Conservation (phyloP, 2,329 filamentous ascomycete genomes). For the Aspergillus neotritici region DNA sequence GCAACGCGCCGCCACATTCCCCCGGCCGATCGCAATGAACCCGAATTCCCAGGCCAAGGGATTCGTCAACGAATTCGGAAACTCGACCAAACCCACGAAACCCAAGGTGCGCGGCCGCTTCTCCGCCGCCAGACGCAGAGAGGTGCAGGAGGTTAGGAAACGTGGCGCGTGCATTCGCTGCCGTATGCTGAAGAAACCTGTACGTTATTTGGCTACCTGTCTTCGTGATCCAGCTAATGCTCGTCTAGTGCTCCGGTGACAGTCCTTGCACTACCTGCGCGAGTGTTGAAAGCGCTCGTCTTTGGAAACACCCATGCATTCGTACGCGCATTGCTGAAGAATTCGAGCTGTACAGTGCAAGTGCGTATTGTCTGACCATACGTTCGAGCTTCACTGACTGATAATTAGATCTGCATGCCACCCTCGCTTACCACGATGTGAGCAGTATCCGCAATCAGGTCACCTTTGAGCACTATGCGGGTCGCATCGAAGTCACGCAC, state of each 20-base stretch:
- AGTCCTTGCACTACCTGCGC: slow-evolving; percentile 56
- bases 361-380: slow-evolving; percentile 22
- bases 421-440: slow-evolving; percentile 49
- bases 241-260: slow-evolving; percentile 49
- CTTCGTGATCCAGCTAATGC: slow-evolving; percentile 4
- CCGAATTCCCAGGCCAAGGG: slow-evolving; percentile 36
- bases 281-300: slow-evolving; percentile 54
- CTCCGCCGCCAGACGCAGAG: slow-evolving; percentile 50
- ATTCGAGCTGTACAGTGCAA: slow-evolving; percentile 53
- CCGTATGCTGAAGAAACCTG: slow-evolving; percentile 59
- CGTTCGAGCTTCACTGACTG: slow-evolving; percentile 15
- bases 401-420: slow-evolving; percentile 43
- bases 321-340: slow-evolving; percentile 54
- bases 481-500: slow-evolving; percentile 51
- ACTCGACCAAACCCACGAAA: slow-evolving; percentile 39
- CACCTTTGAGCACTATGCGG: slow-evolving; percentile 44
- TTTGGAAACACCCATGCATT: slow-evolving; percentile 58
- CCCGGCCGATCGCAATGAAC: slow-evolving; percentile 41
- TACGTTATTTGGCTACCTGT: slow-evolving; percentile 17
- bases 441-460: slow-evolving; percentile 45
- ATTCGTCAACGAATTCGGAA: slow-evolving; percentile 38
- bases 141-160: slow-evolving; percentile 56
- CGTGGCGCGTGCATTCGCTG: slow-evolving; percentile 58
- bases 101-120: slow-evolving; percentile 52
- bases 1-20: slow-evolving; percentile 36